A percentile compares a stretch with the other conserved stretches of the same genome.
These are phyloP conservation scores for Xylaria sp. DNA, from an alignment of 2,329 filamentous ascomycete species.

Conservation along the genomic window DNA sequence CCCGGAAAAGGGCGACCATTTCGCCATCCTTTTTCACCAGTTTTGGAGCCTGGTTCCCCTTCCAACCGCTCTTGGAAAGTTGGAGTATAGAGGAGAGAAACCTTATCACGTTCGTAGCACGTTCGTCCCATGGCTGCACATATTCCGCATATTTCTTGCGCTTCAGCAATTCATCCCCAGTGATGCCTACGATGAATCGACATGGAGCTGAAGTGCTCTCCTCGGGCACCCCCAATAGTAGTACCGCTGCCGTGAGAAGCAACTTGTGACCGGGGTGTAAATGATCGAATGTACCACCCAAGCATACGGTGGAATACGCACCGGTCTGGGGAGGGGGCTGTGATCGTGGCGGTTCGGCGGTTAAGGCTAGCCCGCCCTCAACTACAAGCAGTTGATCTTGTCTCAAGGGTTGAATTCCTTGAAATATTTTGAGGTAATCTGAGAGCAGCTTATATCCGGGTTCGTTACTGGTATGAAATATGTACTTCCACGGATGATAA, in stretches of 20 bases:
- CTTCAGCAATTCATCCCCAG: constrained; percentile 80
- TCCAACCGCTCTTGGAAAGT: constrained; percentile 47
- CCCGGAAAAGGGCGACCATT: constrained; percentile 60
- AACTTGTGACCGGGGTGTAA: constrained; percentile 94
- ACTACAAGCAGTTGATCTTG: constrained; percentile 56
- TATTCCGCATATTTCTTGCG: constrained; percentile 87
- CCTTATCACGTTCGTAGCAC: constrained; percentile 68
- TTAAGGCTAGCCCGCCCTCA: constrained; percentile 55
- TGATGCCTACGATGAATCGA: constrained; percentile 80
- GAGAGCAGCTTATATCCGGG: constrained; percentile 61
- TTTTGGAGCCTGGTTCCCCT: constrained; percentile 43
- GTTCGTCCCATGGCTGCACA: constrained; percentile 77
- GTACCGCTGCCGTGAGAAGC: constrained; percentile 83
- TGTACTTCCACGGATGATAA: constrained; percentile 62
- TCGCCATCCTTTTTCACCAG: constrained; percentile 44
- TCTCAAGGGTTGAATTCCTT: constrained; percentile 49
- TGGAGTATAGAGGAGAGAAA: constrained; percentile 71
- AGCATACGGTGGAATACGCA: constrained; percentile 66
- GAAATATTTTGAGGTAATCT: constrained; percentile 50
- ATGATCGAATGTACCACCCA: constrained; percentile 96
- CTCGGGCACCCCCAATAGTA: constrained; percentile 63
- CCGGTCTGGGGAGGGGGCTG: constrained; percentile 28
- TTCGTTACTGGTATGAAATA: constrained; percentile 70
- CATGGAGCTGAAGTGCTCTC: constrained; percentile 46
- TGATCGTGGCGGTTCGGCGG: constrained; percentile 29